phyloP scores from a whole-genome alignment of 345 rosid genomes.

The Mangifera indica region DNA sequence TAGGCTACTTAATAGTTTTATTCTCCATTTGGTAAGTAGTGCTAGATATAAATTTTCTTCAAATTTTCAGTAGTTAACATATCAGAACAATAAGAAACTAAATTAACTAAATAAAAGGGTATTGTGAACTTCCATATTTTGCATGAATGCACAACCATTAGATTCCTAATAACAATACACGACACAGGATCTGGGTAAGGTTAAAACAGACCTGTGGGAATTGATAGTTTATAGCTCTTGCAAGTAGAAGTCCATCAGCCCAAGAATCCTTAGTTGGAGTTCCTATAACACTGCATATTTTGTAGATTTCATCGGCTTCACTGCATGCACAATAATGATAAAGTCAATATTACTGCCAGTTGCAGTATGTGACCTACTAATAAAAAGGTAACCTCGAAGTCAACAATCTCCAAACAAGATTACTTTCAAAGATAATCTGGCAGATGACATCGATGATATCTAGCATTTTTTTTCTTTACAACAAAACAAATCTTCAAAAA shows the following conservation, averaged over 20 bases:
- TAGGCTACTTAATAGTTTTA: not conserved
- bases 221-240: no score
- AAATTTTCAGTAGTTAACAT: no score
- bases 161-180: not conserved
- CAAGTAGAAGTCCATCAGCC: no score
- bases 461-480: not conserved
- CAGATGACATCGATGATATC: not conserved
- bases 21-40: not conserved
- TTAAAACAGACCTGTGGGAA: constrained; percentile 26
- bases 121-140: not conserved
- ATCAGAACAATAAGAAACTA: no score
- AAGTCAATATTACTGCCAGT: not conserved
- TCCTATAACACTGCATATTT: no score
- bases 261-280: no score
- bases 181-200: no score
- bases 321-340: constrained; percentile 40
- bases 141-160: not conserved
- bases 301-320: no score
- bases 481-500: not conserved
- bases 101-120: no score
- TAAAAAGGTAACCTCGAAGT: not conserved
- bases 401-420: not conserved
- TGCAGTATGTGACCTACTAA: not conserved
- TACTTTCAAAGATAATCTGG: no score
- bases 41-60: not conserved